phyloP scores from a whole-genome alignment of 441 rosid genomes.

The Geranium incanum region DNA sequence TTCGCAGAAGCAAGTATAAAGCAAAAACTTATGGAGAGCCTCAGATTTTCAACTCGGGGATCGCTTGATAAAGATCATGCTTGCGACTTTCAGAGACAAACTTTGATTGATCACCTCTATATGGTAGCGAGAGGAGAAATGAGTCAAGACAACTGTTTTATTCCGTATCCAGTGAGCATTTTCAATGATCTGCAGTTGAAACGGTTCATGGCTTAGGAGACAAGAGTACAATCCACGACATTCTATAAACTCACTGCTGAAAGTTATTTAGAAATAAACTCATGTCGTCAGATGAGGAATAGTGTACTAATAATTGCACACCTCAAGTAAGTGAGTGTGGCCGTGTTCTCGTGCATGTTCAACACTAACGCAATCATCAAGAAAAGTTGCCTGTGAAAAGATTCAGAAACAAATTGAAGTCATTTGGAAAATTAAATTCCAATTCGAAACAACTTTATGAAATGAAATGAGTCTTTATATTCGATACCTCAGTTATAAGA shows the following conservation, averaged over 20 bases:
- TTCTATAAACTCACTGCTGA: slow-evolving; percentile 15
- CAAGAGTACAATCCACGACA: background rate
- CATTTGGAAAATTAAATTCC: background rate
- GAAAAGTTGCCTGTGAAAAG: slow-evolving; percentile 59
- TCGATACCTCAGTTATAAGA: slow-evolving; percentile 78
- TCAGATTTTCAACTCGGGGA: too few species aligned
- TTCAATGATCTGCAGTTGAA: slow-evolving; percentile 56
- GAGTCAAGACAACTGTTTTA: slow-evolving; percentile 66
- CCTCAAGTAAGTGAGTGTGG: slow-evolving; percentile 69
- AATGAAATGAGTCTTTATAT: slow-evolving; percentile 3
- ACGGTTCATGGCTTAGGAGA: slow-evolving; percentile 5
- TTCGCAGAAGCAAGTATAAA: background rate
- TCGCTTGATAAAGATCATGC: too few species aligned
- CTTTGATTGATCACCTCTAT: slow-evolving; percentile 50
- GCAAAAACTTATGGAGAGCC: background rate
- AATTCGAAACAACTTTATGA: background rate
- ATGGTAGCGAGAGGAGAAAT: slow-evolving; percentile 81
- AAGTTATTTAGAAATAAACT: background rate
- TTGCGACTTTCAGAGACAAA: background rate
- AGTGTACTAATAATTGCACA: slow-evolving; percentile 24
- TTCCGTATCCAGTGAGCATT: slow-evolving; percentile 83
- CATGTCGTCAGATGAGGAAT: background rate
- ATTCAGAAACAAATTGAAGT: too few species aligned
- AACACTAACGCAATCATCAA: slow-evolving; percentile 51
- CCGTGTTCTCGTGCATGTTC: slow-evolving; percentile 67